Conservation (phyloP, 176 grass and related monocot species). For the Carex cristatella region DNA sequence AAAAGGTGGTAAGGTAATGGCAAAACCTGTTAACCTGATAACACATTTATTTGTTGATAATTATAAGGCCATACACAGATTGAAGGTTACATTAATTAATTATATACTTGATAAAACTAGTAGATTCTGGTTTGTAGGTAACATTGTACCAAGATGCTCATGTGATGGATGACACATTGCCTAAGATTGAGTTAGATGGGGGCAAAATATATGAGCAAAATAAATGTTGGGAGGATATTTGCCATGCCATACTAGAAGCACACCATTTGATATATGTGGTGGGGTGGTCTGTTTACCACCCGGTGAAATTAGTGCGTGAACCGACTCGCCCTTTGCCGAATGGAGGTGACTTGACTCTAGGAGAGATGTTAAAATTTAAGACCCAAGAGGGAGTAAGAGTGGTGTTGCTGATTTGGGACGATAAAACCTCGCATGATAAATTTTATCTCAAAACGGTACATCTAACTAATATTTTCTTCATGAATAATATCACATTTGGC, state of each 20-base stretch:
- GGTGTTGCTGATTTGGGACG: conserved; percentile 93
- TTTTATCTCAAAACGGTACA: conserved; percentile 89
- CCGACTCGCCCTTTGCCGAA: conserved; percentile 42
- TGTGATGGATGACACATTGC: conserved; percentile 51
- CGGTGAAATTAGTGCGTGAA: conserved; percentile 66
- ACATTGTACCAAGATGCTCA: conserved; percentile 95
- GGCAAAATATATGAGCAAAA: conserved; percentile 66
- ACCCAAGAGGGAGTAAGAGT: conserved; percentile 84
- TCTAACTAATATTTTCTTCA: conserved; percentile 15
- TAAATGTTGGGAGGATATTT: conserved; percentile 95
- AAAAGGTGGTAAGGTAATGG: conserved; percentile 45
- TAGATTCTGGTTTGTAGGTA: conserved; percentile 17
- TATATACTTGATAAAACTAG: neutral
- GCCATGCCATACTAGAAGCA: conserved; percentile 79
- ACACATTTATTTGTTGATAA: neutral
- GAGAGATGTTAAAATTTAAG: conserved; percentile 77
- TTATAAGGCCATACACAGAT: neutral
- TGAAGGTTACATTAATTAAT: neutral
- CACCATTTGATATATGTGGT: conserved; percentile 90
- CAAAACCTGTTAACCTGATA: neutral
- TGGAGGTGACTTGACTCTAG: conserved; percentile 45
- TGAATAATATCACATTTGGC: neutral
- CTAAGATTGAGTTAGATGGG: conserved; percentile 59
- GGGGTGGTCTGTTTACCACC: conserved; percentile 84
- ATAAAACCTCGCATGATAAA: conserved; percentile 93